Evolutionary conservation across 108 stramenopile genomes (phyloP).

Genomic region (Mediolabrus comicus): DNA sequence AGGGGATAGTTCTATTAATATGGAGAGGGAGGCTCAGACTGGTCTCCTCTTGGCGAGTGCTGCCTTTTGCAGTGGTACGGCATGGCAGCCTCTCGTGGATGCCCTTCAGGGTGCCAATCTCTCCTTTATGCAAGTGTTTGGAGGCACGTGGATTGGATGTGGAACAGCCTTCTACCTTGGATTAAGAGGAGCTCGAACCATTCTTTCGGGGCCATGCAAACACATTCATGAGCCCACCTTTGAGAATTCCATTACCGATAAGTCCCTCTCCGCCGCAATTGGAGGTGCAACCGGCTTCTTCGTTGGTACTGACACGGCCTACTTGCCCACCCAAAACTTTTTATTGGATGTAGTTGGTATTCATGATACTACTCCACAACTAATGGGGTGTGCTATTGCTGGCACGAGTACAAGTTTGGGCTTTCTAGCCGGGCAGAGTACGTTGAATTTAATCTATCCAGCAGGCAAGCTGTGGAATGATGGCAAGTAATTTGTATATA

Average conservation of each 20-base stretch:
- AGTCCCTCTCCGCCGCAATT: constrained; percentile 62
- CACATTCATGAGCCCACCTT: constrained; percentile 68
- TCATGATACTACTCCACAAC: constrained; percentile 53
- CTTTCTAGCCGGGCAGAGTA: constrained; percentile 61
- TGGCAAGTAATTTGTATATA: constrained; percentile 34
- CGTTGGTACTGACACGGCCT: constrained; percentile 83
- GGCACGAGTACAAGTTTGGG: constrained; percentile 76
- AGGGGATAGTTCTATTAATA: constrained; percentile 44
- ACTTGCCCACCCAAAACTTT: constrained; percentile 82
- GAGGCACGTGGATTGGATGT: constrained; percentile 77
- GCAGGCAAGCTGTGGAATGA: constrained; percentile 80
- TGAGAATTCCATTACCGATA: constrained; percentile 67
- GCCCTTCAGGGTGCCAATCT: constrained; percentile 73
- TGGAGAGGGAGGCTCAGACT: constrained; percentile 57
- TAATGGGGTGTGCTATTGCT: constrained; percentile 70
- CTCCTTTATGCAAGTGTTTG: constrained; percentile 64
- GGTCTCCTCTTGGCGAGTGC: constrained; percentile 70
- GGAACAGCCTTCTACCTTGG: constrained; percentile 81
- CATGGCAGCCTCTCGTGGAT: constrained; percentile 84
- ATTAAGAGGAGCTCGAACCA: constrained; percentile 57
- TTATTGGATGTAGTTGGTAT: constrained; percentile 78
- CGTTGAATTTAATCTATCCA: constrained; percentile 66
- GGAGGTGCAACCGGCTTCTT: constrained; percentile 87
- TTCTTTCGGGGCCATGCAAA: constrained; percentile 48
- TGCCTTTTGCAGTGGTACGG: constrained; percentile 81